Evolutionary conservation across 2,329 filamentous ascomycete genomes (phyloP).

Genomic region (Pseudohalonectria lignicola): DNA sequence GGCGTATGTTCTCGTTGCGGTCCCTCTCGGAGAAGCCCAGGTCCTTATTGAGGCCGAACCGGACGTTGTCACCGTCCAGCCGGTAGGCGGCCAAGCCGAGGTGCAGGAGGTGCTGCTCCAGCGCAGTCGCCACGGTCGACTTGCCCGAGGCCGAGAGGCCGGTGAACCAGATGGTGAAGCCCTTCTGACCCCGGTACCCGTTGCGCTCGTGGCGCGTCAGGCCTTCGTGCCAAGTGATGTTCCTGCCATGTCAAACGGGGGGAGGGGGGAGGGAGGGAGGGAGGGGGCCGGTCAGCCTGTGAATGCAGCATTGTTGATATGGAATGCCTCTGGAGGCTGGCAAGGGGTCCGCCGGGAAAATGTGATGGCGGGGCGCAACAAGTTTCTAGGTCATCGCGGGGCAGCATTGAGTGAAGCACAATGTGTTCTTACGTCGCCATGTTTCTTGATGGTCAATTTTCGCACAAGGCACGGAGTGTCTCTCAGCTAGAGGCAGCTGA

Average conservation of each 20-base stretch:
- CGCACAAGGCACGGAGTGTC: no score
- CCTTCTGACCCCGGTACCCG: slow-evolving; percentile 66
- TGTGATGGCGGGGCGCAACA: no score
- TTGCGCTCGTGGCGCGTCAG: slow-evolving; percentile 71
- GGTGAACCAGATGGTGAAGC: slow-evolving; percentile 96
- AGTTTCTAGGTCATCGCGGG: background rate
- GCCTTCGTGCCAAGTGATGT: slow-evolving; percentile 83
- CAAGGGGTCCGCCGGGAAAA: no score
- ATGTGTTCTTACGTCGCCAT: slow-evolving; percentile 2
- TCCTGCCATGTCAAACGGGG: slow-evolving; percentile 42
- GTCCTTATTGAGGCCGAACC: slow-evolving; percentile 96
- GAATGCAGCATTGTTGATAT: no score
- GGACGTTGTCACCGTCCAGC: slow-evolving; percentile 95
- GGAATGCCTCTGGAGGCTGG: no score
- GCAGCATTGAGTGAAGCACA: no score
- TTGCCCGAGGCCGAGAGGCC: slow-evolving; percentile 94
- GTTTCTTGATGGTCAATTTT: background rate
- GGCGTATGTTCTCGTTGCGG: slow-evolving; percentile 94
- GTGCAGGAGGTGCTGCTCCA: slow-evolving; percentile 93
- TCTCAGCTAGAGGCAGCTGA: no score
- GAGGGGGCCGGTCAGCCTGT: no score
- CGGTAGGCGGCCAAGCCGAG: slow-evolving; percentile 76
- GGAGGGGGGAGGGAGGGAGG: slow-evolving; percentile 1
- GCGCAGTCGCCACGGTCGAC: slow-evolving; percentile 89
- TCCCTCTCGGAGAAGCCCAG: slow-evolving; percentile 88